Base-by-base conservation (phyloP, 805 yeast species). In the Metschnikowia kunwiensis region DNA sequence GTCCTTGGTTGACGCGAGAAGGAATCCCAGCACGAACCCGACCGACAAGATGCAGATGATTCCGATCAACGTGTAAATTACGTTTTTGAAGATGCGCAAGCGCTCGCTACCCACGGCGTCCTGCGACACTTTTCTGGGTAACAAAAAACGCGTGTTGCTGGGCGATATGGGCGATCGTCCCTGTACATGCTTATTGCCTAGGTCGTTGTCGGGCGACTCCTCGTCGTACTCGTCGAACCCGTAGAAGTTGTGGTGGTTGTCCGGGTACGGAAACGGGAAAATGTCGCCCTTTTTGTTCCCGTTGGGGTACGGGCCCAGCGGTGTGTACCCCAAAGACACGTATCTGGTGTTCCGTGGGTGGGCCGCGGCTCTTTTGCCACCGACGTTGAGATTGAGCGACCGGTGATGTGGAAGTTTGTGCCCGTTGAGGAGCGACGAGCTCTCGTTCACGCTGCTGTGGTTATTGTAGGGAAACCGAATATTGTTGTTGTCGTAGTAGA, bases 1-100 rank as follows among this genome's bases (percentile, higher is more conserved):
- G 39, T 91, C 96, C 49, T 86, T 87, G 13, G 87, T 81, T 1
- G 95, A 80, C 0, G 96, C 96, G 27, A 89, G 63, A 2, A 88
- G 63, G 53, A 89, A 86, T 0, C 97, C 97, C 51, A 82, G 69
- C 5, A 84, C 66, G 52, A 91, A 87, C 1, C 96, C 96, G 20
- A 83, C 57, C 1, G 79, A 65, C 8, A 86, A 58, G n/a, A 86
- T 66, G 10, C 73, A 55, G 11, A 76, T 46, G 2, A 76, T 69
- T 24, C 72, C 51, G 26, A 68, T 47, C 22, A 73, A 43, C 0
- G 80, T 70, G 44, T 74, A 75, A 33, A 66, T 51, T 21, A 66
- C 58, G 5, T 58, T 56, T 34, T 56, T 63, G 25, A 62, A 32
- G 31, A 56, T 58, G 27, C 46, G 53, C 22, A 46, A 40, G 27